Evolutionary conservation across 495 filamentous ascomycete genomes (phyloP).

Genomic region (Baudoinia panamericana): DNA sequence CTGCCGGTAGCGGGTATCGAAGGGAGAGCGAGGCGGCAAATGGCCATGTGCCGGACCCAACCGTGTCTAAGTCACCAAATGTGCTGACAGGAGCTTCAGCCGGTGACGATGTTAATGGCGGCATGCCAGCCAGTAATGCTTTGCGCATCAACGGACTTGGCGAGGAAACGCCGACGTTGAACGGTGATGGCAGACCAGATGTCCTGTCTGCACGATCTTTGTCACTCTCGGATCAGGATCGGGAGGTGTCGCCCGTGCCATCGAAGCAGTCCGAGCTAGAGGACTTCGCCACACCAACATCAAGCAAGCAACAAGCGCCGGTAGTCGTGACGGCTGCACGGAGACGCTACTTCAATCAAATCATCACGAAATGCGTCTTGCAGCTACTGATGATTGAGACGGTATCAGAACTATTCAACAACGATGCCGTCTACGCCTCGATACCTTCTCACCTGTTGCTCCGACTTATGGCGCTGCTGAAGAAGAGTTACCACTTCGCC

Average conservation of each 20-base stretch:
- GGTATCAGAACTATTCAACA: constrained; percentile 94
- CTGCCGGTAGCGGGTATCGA: constrained; percentile 28
- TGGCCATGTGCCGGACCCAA: background rate
- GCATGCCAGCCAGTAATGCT: constrained; percentile 23
- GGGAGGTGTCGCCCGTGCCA: constrained; percentile 19
- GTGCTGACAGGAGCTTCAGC: no score
- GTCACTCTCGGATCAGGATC: constrained; percentile 10
- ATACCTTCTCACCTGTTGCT: constrained; percentile 82
- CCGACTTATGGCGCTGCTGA: constrained; percentile 81
- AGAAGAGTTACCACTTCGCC: constrained; percentile 89
- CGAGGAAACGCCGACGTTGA: constrained; percentile 7
- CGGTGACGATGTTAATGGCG: background rate
- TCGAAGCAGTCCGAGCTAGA: constrained; percentile 41
- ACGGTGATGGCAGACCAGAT: constrained; percentile 5
- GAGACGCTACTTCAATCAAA: constrained; percentile 96
- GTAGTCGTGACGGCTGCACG: constrained; percentile 83
- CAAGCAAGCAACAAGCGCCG: constrained; percentile 71
- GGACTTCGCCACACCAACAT: constrained; percentile 58
- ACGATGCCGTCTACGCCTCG: constrained; percentile 84
- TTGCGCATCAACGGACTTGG: constrained; percentile 31
- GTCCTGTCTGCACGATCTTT: background rate
- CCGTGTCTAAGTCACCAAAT: no score
- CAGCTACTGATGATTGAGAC: constrained; percentile 99
- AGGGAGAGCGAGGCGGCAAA: constrained; percentile 8
- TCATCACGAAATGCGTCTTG: constrained; percentile 96